Base-by-base conservation (phyloP, 2,329 filamentous ascomycete genomes). In the Colletotrichum camelliae region DNA sequence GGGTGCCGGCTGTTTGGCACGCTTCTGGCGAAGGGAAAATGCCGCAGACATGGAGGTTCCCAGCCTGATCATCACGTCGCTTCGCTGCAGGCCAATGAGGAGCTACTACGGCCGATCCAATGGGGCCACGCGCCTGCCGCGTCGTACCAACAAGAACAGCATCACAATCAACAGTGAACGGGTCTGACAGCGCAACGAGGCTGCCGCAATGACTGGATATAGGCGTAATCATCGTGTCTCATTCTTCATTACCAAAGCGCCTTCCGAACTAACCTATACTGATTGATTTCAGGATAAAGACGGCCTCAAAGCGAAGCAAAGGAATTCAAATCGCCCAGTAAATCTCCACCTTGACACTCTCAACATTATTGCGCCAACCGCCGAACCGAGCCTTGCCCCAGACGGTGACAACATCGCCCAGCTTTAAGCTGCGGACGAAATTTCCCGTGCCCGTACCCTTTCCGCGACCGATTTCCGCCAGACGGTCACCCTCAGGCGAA, bases 331-430 rank as follows among this genome's bases (percentile, higher is more conserved):
- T 80, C 1, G 90, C 89, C 90, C 90, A 93, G 79, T 91, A 93
- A 31, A 93, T 85, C 73, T 91, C 89, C 35, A 93, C 83, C 80
- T 86, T 85, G 3, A 89, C 88, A 15, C 82, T 85, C 62, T 89
- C 81, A 12, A 93, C 81, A 15, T 82, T 68, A 76, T 93, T 93
- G 2, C 70, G 61, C 92, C 92, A 93, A 0, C 83, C 87, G 0
- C 80, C 81, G 71, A 91, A 93, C 74, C 91, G 87, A 3, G 90
- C 87, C 81, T 89, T 91, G 1, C 84, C 91, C 91, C 91, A 93
- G 2, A 93, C 79, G 0, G 91, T 93, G 13, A 93, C 83, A 21
- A 91, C 87, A 78, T 93, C 92, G 1, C 92, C 92, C n/a, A 91
- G 77, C 77, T 87, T 88, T 77, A 93, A 80, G 61, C 83, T 85